A percentile compares a stretch with the other conserved stretches of the same genome.
Evolutionary conservation across 1,284 basidiomycete genomes (phyloP).

Genomic region (Cystobasidium sp.): DNA sequence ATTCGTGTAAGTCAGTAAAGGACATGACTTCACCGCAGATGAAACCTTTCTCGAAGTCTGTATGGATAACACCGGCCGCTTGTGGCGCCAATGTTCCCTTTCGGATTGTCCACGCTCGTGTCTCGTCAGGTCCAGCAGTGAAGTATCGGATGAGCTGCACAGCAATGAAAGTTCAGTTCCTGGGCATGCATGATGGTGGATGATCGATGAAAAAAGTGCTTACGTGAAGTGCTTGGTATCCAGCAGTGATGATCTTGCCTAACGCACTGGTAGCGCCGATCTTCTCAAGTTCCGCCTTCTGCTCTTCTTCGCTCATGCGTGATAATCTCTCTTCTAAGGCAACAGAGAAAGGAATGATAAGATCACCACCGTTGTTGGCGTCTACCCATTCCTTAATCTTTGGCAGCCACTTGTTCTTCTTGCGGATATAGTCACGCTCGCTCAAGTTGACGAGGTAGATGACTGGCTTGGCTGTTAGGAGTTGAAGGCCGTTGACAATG

Average conservation of each 20-base stretch:
- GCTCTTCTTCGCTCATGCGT: constrained; percentile 67
- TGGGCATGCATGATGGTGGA: background rate
- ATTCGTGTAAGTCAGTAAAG: constrained; percentile 86
- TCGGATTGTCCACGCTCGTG: constrained; percentile 96
- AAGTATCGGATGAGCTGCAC: constrained; percentile 90
- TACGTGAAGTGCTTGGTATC: constrained; percentile 81
- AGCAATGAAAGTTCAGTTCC: background rate
- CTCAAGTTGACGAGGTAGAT: constrained; percentile 98
- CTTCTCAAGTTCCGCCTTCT: constrained; percentile 75
- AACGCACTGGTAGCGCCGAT: constrained; percentile 72
- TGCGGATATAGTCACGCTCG: constrained; percentile 91
- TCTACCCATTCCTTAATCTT: constrained; percentile 76
- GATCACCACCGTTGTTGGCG: constrained; percentile 92
- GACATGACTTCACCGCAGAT: constrained; percentile 99
- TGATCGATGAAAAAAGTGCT: constrained; percentile 52
- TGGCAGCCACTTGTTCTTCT: constrained; percentile 93
- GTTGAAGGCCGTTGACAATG: constrained; percentile 86
- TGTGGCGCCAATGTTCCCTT: constrained; percentile 92
- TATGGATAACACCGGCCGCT: constrained; percentile 97
- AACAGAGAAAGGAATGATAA: constrained; percentile 96
- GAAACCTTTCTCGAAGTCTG: constrained; percentile 97
- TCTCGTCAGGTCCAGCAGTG: constrained; percentile 94
- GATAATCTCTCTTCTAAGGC: constrained; percentile 90
- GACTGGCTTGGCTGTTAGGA: constrained; percentile 96
- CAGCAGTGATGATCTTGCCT: constrained; percentile 89